Percentiles rank a stretch among this genome's conserved stretches.
Evolutionary conservation across 2,329 filamentous ascomycete species (phyloP).

Genomic region (Xylaria sp.): DNA sequence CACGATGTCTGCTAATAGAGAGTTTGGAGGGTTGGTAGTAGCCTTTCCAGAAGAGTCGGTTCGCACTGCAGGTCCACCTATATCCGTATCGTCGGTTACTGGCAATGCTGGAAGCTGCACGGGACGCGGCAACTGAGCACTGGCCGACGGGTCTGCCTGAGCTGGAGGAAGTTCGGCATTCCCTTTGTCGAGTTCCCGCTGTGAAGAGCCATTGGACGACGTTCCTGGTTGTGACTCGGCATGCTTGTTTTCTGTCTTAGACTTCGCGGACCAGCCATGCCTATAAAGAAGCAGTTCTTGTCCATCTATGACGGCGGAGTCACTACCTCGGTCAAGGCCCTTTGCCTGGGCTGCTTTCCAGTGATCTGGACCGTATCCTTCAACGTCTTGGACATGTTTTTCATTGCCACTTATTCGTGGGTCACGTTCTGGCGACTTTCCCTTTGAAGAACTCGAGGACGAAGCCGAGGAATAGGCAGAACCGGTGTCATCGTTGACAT

Average conservation of each 20-base stretch:
- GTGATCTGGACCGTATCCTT: conserved; percentile 75
- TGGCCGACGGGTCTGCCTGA: conserved; percentile 62
- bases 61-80: conserved; percentile 70
- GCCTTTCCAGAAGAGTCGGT: conserved; percentile 56
- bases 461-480: conserved; percentile 22
- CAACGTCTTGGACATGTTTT: conserved; percentile 73
- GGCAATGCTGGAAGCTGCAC: conserved; percentile 74
- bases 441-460: conserved; percentile 42
- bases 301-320: conserved; percentile 68
- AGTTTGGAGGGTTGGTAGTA: conserved; percentile 49
- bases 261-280: conserved; percentile 2
- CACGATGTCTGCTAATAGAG: conserved; percentile 68
- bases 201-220: conserved; percentile 39
- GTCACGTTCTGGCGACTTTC: conserved; percentile 43
- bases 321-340: conserved; percentile 66
- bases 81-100: conserved; percentile 76
- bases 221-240: conserved; percentile 4
- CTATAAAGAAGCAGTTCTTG: conserved; percentile 71
- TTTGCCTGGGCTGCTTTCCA: conserved; percentile 68
- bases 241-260: conserved; percentile 9
- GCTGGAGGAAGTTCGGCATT: conserved; percentile 61
- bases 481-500: conserved; percentile 13
- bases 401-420: conserved; percentile 61
- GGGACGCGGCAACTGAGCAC: conserved; percentile 66
- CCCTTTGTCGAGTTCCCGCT: conserved; percentile 38